These are phyloP conservation scores for Ustilago tritici DNA, from an alignment of 1,284 basidiomycete genomes.

Conservation along the genomic window DNA sequence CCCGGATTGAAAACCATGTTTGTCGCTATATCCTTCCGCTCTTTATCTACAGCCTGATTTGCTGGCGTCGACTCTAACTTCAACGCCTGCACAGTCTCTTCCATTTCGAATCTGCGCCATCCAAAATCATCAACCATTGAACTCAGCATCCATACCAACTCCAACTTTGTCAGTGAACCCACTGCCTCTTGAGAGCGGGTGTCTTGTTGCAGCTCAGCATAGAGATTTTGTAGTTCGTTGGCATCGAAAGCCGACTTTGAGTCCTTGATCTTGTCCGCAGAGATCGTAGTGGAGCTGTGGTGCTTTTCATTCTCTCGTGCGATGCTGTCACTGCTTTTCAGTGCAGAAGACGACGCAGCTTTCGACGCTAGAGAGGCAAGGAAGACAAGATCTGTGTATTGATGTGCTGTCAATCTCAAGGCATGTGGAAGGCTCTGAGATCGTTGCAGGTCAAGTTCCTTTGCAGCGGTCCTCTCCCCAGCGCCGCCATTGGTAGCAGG, in stretches of 20 bases:
- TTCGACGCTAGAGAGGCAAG: conserved; percentile 12
- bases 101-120: conserved; percentile 20
- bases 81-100: conserved; percentile 20
- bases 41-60: conserved; percentile 11
- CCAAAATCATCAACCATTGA: conserved; percentile 28
- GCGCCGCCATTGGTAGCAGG: conserved; percentile 12
- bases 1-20: conserved; percentile 35
- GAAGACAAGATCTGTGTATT: conserved; percentile 35
- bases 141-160: conserved; percentile 27
- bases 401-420: conserved; percentile 26
- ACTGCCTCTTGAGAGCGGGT: not conserved
- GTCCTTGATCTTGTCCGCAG: conserved; percentile 31
- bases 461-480: conserved; percentile 1
- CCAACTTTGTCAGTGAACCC: conserved; percentile 16
- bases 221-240: conserved; percentile 15
- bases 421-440: not conserved
- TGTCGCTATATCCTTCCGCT: conserved; percentile 28
- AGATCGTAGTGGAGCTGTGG: conserved; percentile 15
- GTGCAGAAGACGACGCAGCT: conserved; percentile 1
- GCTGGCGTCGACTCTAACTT: conserved; percentile 25
- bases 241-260: conserved; percentile 18
- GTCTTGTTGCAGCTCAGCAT: not conserved
- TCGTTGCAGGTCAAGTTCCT: not conserved
- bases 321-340: not conserved
- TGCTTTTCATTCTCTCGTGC: conserved; percentile 16